Percentiles rank a stretch among this genome's conserved stretches.
Evolutionary conservation across 192 early-diverging fungal genomes (phyloP).

Genomic region (Podochytrium sp.): DNA sequence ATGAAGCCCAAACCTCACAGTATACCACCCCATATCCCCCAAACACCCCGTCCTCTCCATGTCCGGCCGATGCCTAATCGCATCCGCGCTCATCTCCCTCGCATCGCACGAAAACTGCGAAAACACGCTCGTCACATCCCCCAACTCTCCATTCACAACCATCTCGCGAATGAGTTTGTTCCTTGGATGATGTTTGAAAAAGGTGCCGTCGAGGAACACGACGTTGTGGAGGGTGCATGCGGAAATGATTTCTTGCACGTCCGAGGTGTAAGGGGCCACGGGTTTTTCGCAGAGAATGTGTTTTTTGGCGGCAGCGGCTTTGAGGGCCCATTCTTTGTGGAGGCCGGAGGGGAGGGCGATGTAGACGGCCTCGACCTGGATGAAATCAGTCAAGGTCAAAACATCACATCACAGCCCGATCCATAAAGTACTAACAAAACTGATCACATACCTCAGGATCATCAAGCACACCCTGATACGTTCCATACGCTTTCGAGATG

Average conservation of each 20-base stretch:
- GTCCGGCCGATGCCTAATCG: conserved; percentile 8
- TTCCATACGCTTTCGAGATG: conserved; percentile 23
- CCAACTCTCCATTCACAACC: conserved; percentile 14
- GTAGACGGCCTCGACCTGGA: conserved; percentile 31
- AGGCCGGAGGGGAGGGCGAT: conserved; percentile 25
- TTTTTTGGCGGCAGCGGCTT: conserved; percentile 33
- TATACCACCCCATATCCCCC: conserved; percentile 34
- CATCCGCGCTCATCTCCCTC: background rate
- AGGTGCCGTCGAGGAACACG: conserved; percentile 38
- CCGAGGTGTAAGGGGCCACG: conserved; percentile 11
- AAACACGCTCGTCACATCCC: conserved; percentile 25
- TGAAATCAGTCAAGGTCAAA: background rate
- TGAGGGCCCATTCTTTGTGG: conserved; percentile 33
- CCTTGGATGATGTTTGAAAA: conserved; percentile 35
- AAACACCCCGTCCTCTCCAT: conserved; percentile 23
- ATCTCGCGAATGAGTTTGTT: conserved; percentile 11
- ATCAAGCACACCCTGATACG: conserved; percentile 21
- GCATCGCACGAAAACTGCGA: conserved; percentile 20
- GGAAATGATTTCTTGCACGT: conserved; percentile 14
- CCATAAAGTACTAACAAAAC: background rate
- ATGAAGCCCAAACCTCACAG: conserved; percentile 18
- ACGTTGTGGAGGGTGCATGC: conserved; percentile 14
- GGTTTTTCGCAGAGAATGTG: conserved; percentile 38
- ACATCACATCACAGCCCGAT: background rate
- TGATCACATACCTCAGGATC: conserved; percentile 8